phyloP scores from a whole-genome alignment of 2,329 filamentous ascomycete species.

The Emmonsiellopsis sp. region DNA sequence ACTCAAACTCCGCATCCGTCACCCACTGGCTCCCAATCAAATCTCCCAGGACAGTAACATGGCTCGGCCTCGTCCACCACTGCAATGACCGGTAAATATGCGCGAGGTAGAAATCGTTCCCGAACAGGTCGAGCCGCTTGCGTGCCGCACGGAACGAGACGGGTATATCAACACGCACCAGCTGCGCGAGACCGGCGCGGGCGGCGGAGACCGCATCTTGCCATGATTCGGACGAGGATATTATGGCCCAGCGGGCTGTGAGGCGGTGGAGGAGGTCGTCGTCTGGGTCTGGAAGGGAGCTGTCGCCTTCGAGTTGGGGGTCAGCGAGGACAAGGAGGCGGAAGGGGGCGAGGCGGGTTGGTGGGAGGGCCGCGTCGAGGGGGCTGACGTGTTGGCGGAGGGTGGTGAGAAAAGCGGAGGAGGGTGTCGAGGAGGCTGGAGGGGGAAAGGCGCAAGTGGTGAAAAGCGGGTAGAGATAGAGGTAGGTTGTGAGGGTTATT shows the following conservation, averaged over 20 bases:
- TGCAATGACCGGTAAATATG: slow-evolving; percentile 78
- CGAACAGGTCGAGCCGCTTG: slow-evolving; percentile 79
- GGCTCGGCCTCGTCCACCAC: slow-evolving; percentile 79
- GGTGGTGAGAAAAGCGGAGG: slow-evolving; percentile 23
- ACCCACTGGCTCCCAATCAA: slow-evolving; percentile 95
- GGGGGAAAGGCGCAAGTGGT: slow-evolving; percentile 69
- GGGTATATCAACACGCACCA: slow-evolving; percentile 59
- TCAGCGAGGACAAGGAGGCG: slow-evolving; percentile 81
- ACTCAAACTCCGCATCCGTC: slow-evolving; percentile 69
- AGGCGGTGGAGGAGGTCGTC: slow-evolving; percentile 36
- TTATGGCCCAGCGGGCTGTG: slow-evolving; percentile 24
- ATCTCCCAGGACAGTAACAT: slow-evolving; percentile 82
- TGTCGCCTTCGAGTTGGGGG: slow-evolving; percentile 88
- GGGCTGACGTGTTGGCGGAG: slow-evolving; percentile 27
- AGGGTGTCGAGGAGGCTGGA: slow-evolving; percentile 3
- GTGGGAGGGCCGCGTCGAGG: slow-evolving; percentile 6
- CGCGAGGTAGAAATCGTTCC: slow-evolving; percentile 89
- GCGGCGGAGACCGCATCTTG: slow-evolving; percentile 9
- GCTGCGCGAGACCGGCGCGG: slow-evolving; percentile 13
- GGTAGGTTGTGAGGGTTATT: slow-evolving; percentile 60
- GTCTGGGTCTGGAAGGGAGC: slow-evolving; percentile 55
- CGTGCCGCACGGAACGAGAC: slow-evolving; percentile 56
- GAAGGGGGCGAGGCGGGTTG: slow-evolving; percentile 55
- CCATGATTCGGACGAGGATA: slow-evolving; percentile 10
- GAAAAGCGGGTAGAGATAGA: slow-evolving; percentile 82